Evolutionary conservation across 257 asterid genomes (phyloP).

Genomic region (Ilex aquifolium): DNA sequence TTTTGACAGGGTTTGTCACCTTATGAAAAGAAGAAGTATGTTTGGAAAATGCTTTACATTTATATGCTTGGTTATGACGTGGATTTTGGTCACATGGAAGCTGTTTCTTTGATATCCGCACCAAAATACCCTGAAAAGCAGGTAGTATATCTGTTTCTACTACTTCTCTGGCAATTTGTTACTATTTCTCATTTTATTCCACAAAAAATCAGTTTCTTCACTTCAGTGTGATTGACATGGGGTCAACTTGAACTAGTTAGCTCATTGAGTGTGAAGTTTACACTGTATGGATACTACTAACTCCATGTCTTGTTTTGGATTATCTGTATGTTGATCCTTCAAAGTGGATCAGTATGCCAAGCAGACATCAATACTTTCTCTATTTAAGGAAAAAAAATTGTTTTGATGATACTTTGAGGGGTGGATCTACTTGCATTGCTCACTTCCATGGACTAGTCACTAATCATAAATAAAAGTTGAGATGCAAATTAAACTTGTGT

Average conservation of each 20-base stretch:
- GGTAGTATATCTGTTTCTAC: constrained; percentile 35
- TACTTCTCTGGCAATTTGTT: neutral
- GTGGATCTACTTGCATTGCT: too few species aligned
- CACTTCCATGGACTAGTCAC: too few species aligned
- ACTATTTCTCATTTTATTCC: neutral
- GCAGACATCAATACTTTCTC: too few species aligned
- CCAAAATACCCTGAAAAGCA: constrained; percentile 99
- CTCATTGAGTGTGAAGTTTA: neutral
- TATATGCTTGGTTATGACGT: constrained; percentile 98
- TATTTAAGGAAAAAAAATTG: too few species aligned
- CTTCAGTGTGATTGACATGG: neutral
- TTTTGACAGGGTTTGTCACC: constrained; percentile 74
- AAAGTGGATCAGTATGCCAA: too few species aligned
- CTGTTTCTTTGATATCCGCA: constrained; percentile 95
- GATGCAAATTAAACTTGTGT: too few species aligned
- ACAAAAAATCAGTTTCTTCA: neutral
- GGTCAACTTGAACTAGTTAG: neutral
- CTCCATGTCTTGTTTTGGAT: neutral
- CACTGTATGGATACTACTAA: neutral
- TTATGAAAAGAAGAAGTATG: constrained; percentile 96
- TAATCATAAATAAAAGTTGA: too few species aligned
- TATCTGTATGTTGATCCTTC: too few species aligned
- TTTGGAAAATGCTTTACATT: constrained; percentile 99
- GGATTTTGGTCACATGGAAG: constrained; percentile 99
- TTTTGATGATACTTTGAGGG: too few species aligned